Base-by-base conservation (phyloP, 257 asterid species). In the Primulina eburnea region DNA sequence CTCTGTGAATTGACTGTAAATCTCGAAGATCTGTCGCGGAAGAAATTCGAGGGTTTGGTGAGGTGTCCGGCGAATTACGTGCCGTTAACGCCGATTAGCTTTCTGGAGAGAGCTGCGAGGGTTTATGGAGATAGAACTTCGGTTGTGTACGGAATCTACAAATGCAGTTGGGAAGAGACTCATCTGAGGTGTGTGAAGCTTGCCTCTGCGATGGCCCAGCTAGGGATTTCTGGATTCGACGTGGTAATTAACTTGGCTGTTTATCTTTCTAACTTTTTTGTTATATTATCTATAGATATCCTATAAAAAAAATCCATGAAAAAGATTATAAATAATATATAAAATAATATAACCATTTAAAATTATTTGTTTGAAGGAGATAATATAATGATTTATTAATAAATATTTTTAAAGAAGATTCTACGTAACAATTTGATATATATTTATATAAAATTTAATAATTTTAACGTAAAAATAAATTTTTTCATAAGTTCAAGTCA, bases 121-220 rank as follows among this genome's bases (percentile, higher is more conserved):
- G 86, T 85, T 35, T 85, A 76, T 66, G 62, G 88, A 63, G 86
- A 81, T 32, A 70, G 74, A 16, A 85, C 82, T 9, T 83, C 90
- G n/a, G 77, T 86, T 52, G 85, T 86, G 30, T 81, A 79, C 43
- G 87, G 87, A 9, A 70, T 81, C 37, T 6, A 68, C 34, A 32
- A 57, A 8, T 81, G 75, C 63, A 85, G 82, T 32, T 83, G 88
- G 88, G 75, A 50, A 3, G 70, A 85, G 67, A 85, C 88, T 21
- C 77, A 40, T 17, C 5, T 60, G n/a, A 65, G 90, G 66, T 85
- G 85, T 56, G 34, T 79, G 0, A 77, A 83, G 70, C 75, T 85
- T 14, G 90, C 90, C 34, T 83, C 88, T 40, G 88, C 88, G 17
- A 60, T 81, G 70, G 4, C 82, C 35, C 80, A 7, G 9, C 62